Evolutionary conservation across 179 eudicot species (phyloP).

Genomic region (Beta lomatogona): DNA sequence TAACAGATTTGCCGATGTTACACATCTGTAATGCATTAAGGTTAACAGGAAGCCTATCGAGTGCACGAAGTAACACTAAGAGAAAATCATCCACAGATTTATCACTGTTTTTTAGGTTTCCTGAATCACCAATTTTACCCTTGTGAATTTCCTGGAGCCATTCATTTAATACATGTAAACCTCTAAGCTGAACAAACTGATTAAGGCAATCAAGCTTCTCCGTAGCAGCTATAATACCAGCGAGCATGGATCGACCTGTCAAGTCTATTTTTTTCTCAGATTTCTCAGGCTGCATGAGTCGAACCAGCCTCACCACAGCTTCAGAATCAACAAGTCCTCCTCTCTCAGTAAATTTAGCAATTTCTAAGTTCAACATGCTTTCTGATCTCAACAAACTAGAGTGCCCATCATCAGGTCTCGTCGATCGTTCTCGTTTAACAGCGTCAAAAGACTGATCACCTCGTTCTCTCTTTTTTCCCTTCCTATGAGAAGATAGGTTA

Average conservation of each 20-base stretch:
- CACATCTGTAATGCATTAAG: constrained; percentile 81
- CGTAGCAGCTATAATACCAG: constrained; percentile 73
- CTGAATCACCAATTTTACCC: constrained; percentile 65
- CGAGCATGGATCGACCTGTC: constrained; percentile 61
- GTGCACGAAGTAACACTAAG: constrained; percentile 78
- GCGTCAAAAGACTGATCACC: constrained; percentile 61
- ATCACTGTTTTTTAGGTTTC: constrained; percentile 61
- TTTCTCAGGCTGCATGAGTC: constrained; percentile 80
- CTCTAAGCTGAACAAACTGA: constrained; percentile 77
- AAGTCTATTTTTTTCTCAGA: constrained; percentile 65
- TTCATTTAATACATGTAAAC: constrained; percentile 71
- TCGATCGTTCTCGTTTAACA: constrained; percentile 65
- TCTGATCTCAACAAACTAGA: constrained; percentile 52
- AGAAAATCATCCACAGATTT: constrained; percentile 81
- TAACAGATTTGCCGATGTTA: constrained; percentile 91
- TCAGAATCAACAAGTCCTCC: constrained; percentile 77
- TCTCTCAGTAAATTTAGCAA: constrained; percentile 72
- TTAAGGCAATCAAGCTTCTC: constrained; percentile 77
- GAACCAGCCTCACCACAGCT: constrained; percentile 75
- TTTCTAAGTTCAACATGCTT: constrained; percentile 56
- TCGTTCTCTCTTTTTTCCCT: constrained; percentile 87
- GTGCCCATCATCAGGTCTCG: constrained; percentile 62
- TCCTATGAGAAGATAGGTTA: constrained; percentile 54
- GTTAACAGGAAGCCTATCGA: constrained; percentile 90
- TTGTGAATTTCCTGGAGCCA: constrained; percentile 95